These are phyloP conservation scores for Pseudonitzschia multistriata DNA, from an alignment of 108 stramenopile species.

Conservation along the genomic window DNA sequence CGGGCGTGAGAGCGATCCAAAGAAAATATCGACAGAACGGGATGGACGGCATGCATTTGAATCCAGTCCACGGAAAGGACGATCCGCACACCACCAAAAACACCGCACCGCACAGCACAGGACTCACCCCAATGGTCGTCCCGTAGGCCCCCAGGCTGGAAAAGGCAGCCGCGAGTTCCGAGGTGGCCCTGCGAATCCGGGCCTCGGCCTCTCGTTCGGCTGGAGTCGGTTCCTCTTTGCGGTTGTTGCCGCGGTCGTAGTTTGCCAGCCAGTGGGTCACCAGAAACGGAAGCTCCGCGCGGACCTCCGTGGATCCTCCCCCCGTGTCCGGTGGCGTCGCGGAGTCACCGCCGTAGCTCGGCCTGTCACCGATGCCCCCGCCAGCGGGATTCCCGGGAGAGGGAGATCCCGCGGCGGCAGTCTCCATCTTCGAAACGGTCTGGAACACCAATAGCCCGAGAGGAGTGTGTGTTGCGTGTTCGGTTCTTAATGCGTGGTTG, in stretches of 20 bases:
- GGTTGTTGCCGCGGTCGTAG: conserved; percentile 23
- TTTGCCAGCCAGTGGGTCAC: conserved; percentile 79
- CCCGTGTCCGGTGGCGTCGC: not conserved
- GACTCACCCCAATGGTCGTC: conserved; percentile 38
- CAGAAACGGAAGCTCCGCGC: conserved; percentile 69
- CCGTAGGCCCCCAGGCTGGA: conserved; percentile 73
- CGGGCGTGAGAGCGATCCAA: not conserved
- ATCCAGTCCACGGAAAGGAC: not conserved
- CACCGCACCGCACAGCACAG: not conserved
- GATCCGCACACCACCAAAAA: not conserved
- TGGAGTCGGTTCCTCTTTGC: conserved; percentile 2
- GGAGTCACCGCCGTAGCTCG: not conserved
- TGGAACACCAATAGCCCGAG: no score
- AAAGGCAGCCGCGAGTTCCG: conserved; percentile 73
- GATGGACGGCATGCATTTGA: no score
- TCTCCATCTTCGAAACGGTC: not conserved
- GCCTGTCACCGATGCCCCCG: no score
- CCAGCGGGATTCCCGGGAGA: not conserved
- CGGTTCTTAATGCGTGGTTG: no score
- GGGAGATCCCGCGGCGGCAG: not conserved
- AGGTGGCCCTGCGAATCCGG: conserved; percentile 52
- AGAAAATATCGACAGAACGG: not conserved
- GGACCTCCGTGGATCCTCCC: not conserved
- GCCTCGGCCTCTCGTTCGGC: conserved; percentile 33
- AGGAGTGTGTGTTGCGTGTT: no score